Base-by-base conservation (phyloP, 2,329 filamentous ascomycete genomes). In the Davidsoniella virescens region DNA sequence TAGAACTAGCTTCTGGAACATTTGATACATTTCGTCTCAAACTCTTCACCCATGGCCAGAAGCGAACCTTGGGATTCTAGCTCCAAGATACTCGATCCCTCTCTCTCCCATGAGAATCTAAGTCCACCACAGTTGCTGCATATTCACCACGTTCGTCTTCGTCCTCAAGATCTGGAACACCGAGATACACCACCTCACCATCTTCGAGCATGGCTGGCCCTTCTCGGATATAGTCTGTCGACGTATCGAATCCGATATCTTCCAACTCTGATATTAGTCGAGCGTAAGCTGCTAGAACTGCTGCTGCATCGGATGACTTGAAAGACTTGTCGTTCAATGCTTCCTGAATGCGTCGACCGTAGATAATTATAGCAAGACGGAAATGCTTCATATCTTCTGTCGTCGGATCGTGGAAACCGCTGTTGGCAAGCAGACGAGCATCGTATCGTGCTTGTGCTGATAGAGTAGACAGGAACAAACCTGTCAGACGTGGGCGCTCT, bases 381-480 rank as follows among this genome's bases (percentile, higher is more conserved):
- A 80, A 59, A 1, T 63, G 61, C 5, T 58, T 58, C 7, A 57
- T 56, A 25, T 61, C 58, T 12, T 33, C 29, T 5, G 56, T 55
- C 2, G 62, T 57, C 7, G 60, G 60, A 8, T 64, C 60, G 41
- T 69, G 67, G 4, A 69, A 55, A 10, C 67, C 62, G n/a, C 66
- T 68, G 0, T 62, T 66, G 5, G 71, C 69, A 6, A 78, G 60
- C 56, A 70, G 68, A 5, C 63, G 61, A 12, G 70, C 66, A 51
- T 72, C 69, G 55, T 75, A 78, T 3, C 68, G 60, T 29, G 81
- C 60, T 59, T 82, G 77, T 0, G 73, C 68, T 44, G 73, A 67
- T 25, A 80, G 58, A 0, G 70, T 67, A 42, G 65, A 65, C 10
- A 80, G 61, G 29, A 80, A 63, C n/a, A 60, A 58, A 2, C 61